Evolutionary conservation across 352 stramenopile genomes (phyloP).

Genomic region (Phytophthora nicotianae): DNA sequence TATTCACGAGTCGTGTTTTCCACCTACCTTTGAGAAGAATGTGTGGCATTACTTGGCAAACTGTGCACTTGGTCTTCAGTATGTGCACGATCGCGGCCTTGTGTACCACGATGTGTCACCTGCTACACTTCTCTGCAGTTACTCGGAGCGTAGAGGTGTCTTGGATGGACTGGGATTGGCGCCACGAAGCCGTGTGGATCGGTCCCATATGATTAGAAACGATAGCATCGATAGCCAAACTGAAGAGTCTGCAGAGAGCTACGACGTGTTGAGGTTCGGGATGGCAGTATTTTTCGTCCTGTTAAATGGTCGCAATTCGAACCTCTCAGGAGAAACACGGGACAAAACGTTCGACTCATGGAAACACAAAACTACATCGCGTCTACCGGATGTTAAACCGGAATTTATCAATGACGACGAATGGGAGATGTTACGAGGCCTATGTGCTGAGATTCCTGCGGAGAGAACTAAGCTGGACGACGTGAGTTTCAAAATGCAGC

Average conservation of each 20-base stretch:
- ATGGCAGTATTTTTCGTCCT: conserved; percentile 31
- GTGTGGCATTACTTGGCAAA: conserved; percentile 33
- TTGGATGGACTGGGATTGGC: conserved; percentile 30
- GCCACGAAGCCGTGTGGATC: conserved; percentile 23
- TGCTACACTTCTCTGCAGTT: conserved; percentile 22
- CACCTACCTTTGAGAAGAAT: conserved; percentile 34
- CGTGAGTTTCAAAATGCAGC: conserved; percentile 28
- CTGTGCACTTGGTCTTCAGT: conserved; percentile 38
- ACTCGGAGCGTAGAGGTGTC: conserved; percentile 30
- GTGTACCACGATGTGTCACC: conserved; percentile 32
- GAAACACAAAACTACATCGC: conserved; percentile 25
- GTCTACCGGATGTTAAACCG: conserved; percentile 21
- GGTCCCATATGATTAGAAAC: conserved; percentile 15
- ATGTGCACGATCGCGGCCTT: conserved; percentile 36
- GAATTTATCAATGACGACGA: conserved; percentile 24
- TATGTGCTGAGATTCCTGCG: conserved; percentile 19
- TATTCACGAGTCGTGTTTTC: conserved; percentile 33
- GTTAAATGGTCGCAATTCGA: conserved; percentile 24
- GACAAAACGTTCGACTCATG: conserved; percentile 33
- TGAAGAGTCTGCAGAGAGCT: conserved; percentile 18
- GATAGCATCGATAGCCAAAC: background rate
- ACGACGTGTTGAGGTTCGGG: conserved; percentile 29
- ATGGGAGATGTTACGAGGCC: conserved; percentile 27
- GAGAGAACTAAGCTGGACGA: conserved; percentile 25
- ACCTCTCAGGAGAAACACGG: conserved; percentile 17